Evolutionary conservation across 257 asterid species (phyloP), one percentile per base, ranked within the genome.

Genomic region (Salvia rosmarinus): DNA sequence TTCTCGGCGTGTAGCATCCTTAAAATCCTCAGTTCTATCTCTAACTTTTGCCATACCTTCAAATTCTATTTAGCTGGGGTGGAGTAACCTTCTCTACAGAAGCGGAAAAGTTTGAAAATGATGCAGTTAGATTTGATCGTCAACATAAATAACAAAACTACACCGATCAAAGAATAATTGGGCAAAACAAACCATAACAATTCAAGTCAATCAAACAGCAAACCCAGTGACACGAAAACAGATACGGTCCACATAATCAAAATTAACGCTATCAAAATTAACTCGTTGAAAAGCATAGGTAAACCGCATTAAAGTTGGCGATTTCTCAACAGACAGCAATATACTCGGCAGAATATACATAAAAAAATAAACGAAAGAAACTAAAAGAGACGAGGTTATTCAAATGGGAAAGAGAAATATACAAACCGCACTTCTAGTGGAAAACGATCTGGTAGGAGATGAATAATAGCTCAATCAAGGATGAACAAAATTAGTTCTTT

Each of bases 21-120:
- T 91, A 75, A 94, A 87, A 82, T 94, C 99, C 85, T 91, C 99
- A n/a, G 91, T 86, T 82, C 92, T 86, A 67, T 94, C 96, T 71
- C 89, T 87, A 69, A 75, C 82, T 81, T 82, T 89, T 9, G 90
- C 85, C 97, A 94, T 92, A 70, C 61, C 69, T 79, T 64, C 62
- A 55, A 64, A 70, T 64, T 64, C 20, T 34, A 66, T 35, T 44
- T 17, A 70, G 13, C 21, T 21, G 70, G 20, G 30, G 63, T 39
- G 59, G 63, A 57, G 5, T 32, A 25, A 11, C 58, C 66, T 64
- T 71, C 79, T 63, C 55, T 40, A 37, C 20, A 23, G 25, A 25
- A 42, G 55, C 17, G 9, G 39, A 37, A 2, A 5, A 43, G 0
- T 13, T 32, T 40, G 23, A 17, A 25, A 65, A 23, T 13, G 51